These are phyloP conservation scores for Lasiosphaeria miniovina DNA, from an alignment of 495 filamentous ascomycete species.

Conservation along the genomic window DNA sequence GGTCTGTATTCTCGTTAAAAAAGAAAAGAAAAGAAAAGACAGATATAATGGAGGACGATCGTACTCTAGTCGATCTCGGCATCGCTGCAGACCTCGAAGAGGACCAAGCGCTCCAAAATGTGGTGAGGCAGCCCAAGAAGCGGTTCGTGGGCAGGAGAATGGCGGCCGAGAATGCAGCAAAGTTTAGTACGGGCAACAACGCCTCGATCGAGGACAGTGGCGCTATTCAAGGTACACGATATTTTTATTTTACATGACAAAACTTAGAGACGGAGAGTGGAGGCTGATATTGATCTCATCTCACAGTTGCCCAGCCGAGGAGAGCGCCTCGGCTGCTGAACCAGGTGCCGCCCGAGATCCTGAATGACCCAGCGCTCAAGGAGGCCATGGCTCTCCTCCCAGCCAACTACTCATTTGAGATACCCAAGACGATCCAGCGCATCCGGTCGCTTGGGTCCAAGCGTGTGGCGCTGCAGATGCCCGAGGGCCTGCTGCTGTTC, in stretches of 20 bases:
- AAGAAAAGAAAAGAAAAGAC: neutral
- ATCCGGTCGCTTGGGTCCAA: constrained; percentile 75
- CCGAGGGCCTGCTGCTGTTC: constrained; percentile 91
- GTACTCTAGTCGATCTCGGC: constrained; percentile 49
- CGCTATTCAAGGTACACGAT: constrained; percentile 52
- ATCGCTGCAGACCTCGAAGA: constrained; percentile 55
- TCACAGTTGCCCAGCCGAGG: constrained; percentile 55
- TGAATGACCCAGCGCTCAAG: constrained; percentile 83
- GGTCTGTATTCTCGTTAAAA: neutral
- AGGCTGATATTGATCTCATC: constrained; percentile 17
- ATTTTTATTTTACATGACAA: neutral
- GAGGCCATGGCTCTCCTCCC: constrained; percentile 84
- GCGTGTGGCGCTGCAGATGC: constrained; percentile 89
- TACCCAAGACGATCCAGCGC: constrained; percentile 95
- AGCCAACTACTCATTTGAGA: constrained; percentile 94
- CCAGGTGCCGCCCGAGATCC: constrained; percentile 82
- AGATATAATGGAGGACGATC: constrained; percentile 50
- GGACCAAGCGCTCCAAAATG: constrained; percentile 34
- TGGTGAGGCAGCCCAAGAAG: constrained; percentile 63
- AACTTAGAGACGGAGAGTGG: neutral
- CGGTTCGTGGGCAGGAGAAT: constrained; percentile 72
- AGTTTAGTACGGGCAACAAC: constrained; percentile 42
- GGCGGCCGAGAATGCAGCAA: constrained; percentile 51
- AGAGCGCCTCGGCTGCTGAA: constrained; percentile 75
- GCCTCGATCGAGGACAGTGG: constrained; percentile 61